phyloP scores from a whole-genome alignment of 306 rosid species.

The Cucurbita pepo region DNA sequence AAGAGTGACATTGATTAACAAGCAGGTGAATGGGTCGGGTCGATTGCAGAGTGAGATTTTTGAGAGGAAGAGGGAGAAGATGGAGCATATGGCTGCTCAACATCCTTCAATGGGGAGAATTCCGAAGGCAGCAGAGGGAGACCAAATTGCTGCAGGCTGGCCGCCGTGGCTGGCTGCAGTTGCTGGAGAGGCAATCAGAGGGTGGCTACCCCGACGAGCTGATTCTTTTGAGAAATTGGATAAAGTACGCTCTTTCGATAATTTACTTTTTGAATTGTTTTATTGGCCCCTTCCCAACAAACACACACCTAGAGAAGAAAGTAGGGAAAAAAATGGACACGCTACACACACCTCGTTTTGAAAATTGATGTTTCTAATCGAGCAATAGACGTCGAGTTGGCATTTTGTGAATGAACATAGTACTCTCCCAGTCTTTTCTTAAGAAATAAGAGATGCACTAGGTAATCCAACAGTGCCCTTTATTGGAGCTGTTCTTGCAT shows the following conservation, averaged over 20 bases:
- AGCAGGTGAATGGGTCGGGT: slow-evolving; percentile 51
- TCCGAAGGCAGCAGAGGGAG: slow-evolving; percentile 85
- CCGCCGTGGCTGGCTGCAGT: slow-evolving; percentile 90
- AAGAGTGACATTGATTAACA: slow-evolving; percentile 45
- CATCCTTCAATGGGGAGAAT: slow-evolving; percentile 61
- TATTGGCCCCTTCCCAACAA: background rate
- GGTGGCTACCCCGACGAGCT: slow-evolving; percentile 89
- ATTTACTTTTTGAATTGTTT: background rate
- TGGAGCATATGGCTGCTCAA: slow-evolving; percentile 46
- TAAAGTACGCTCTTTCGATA: slow-evolving; percentile 51
- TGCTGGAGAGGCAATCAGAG: slow-evolving; percentile 94
- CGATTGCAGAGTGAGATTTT: slow-evolving; percentile 37
- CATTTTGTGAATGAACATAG: background rate
- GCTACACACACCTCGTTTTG: background rate
- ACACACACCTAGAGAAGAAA: background rate
- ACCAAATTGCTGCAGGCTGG: slow-evolving; percentile 96
- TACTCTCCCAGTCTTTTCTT: background rate
- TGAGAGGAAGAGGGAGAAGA: slow-evolving; percentile 86
- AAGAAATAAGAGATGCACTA: background rate
- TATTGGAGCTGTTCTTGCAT: background rate
- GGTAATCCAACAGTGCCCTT: background rate
- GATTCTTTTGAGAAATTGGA: slow-evolving; percentile 95
- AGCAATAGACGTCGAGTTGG: background rate
- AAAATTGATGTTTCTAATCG: background rate
- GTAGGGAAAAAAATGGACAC: background rate